Evolutionary conservation across 1,284 basidiomycete species (phyloP).

Genomic region (Abortiporus biennis): DNA sequence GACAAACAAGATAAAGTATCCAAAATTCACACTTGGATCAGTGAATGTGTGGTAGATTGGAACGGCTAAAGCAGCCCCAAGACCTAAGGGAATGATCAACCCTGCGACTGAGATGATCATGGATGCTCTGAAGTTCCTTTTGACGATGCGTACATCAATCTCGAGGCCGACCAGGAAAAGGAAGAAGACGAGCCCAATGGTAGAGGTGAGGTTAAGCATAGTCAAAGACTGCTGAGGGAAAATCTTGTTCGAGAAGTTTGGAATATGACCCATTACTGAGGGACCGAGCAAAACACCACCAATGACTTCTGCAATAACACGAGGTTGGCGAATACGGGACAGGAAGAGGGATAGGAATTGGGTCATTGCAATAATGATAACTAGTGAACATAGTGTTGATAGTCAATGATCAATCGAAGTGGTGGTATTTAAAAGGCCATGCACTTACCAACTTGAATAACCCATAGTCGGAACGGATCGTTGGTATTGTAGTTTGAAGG

Average conservation of each 20-base stretch:
- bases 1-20: conserved; percentile 53
- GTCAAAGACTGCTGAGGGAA: conserved; percentile 74
- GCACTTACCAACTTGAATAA: conserved; percentile 67
- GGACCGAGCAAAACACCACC: conserved; percentile 79
- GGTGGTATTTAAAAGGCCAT: conserved; percentile 13
- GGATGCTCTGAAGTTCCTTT: conserved; percentile 38
- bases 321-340: conserved; percentile 70
- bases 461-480: conserved; percentile 79
- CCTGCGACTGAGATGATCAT: conserved; percentile 45
- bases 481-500: conserved; percentile 50
- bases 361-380: conserved; percentile 71
- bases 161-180: conserved; percentile 88
- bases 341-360: conserved; percentile 64
- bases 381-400: conserved; percentile 19
- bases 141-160: conserved; percentile 69
- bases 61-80: conserved; percentile 58
- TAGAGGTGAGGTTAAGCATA: conserved; percentile 77
- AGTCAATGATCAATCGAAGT: conserved; percentile 12
- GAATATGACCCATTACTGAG: conserved; percentile 67
- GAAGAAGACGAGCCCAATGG: conserved; percentile 86
- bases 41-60: conserved; percentile 61
- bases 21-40: conserved; percentile 47
- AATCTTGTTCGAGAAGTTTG: conserved; percentile 61
- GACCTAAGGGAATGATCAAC: conserved; percentile 61
- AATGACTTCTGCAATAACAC: conserved; percentile 86